phyloP scores from a whole-genome alignment of 441 rosid species.

The Rhodomyrtus psidioides region DNA sequence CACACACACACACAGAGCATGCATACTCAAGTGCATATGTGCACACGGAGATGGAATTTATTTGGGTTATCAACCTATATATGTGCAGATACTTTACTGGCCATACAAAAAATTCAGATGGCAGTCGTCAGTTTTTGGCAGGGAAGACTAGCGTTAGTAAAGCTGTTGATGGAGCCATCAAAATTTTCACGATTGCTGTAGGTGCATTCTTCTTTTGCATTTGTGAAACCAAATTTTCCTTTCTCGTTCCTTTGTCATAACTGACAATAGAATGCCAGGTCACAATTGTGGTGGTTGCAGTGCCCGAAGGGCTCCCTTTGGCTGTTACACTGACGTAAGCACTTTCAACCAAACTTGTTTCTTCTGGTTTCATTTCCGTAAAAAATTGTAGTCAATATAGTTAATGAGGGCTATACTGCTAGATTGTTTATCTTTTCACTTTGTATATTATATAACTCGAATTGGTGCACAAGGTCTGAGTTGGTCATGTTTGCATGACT shows the following conservation, averaged over 20 bases:
- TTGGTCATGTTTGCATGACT: neutral
- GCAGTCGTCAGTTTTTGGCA: slow-evolving; percentile 35
- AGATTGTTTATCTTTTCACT: neutral
- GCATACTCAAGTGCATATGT: neutral
- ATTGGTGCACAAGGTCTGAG: neutral
- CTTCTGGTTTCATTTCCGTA: neutral
- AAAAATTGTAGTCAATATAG: neutral
- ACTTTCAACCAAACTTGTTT: neutral
- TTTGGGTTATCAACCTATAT: neutral
- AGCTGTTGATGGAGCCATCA: slow-evolving; percentile 65
- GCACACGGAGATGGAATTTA: too few relatives aligned
- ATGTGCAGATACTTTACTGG: slow-evolving; percentile 76
- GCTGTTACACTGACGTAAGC: slow-evolving; percentile 97
- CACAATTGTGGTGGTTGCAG: slow-evolving; percentile 96
- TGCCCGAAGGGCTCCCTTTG: slow-evolving; percentile 97
- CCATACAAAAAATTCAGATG: slow-evolving; percentile 40
- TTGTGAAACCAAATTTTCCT: neutral
- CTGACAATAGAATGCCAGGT: slow-evolving; percentile 33
- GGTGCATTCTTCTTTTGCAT: slow-evolving; percentile 13
- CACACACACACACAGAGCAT: too few relatives aligned
- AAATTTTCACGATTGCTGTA: slow-evolving; percentile 86
- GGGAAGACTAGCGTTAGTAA: slow-evolving; percentile 54
- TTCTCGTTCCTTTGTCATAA: neutral
- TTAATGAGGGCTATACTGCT: neutral
- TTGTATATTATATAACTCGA: neutral